Base-by-base conservation (phyloP, 1,284 basidiomycete species). In the Chiua sp. region DNA sequence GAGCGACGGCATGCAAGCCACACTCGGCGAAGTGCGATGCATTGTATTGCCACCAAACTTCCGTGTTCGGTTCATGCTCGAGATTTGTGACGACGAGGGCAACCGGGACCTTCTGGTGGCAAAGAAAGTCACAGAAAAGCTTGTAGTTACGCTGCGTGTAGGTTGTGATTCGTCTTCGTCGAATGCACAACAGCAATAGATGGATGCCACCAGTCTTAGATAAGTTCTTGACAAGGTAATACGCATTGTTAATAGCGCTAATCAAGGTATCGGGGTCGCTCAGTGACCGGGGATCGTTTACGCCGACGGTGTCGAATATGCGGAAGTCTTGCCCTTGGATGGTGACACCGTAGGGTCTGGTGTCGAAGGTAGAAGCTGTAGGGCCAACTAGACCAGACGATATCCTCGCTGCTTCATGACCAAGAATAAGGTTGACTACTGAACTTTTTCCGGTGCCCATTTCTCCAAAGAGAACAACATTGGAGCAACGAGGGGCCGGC, bases 181-280 rank as follows among this genome's bases (percentile, higher is more conserved):
- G 71, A 49, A 80, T 66, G 58, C 74, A 76, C 52, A 76, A 78
- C 23, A 79, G 65, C 51, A 79, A 65, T 52, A 79, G 66, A 61
- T 63, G 70, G 35, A 79, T 62, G 7, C 75, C 76, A 7, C 65
- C 72, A 2, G 65, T 66, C 22, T 71, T 60, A 2, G 69, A 60
- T 39, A 79, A 63, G 56, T 42, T 56, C 50, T 30, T 59, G 32
- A 72, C 53, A 30, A 72, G 71, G 52, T 62, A 52, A 44, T 75
- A 73, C 3, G 71, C 71, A 60, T 75, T 74, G 62, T 63, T 66
- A 63, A 72, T 72, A 20, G 72, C 70, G 37, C 67, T 62, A 49
- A 73, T 62, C 30, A 72, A 56, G 56, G 61, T 57, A 51, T 73
- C 70, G 16, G 69, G 68, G 22, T 73, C 69, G 46, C 48, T 59